Evolutionary conservation across 768 basidiomycete genomes (phyloP), one percentile per base, ranked within the genome.

Genomic region (Coprinopsis cinerea): DNA sequence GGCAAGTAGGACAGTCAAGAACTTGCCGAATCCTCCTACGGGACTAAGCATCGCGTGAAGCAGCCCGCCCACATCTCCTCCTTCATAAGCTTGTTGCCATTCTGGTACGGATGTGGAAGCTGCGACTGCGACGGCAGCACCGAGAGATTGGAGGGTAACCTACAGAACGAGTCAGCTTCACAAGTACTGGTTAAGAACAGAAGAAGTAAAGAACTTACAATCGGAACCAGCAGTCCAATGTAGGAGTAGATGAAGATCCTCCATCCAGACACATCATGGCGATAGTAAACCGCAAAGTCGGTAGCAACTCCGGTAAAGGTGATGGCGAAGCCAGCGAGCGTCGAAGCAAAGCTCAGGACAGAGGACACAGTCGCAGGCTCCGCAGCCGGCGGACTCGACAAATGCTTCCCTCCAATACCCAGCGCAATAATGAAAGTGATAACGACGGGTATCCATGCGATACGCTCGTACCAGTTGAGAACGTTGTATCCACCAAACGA

Each of bases 391-490:
- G 69, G 71, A 44, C 71, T 75, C 14, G 66, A 66, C 10, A 92
- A 68, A 55, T 90, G 73, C 54, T 86, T 83, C 0, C 82, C 88
- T 0, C 87, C 81, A n/a, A 88, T 70, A 2, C 85, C 88, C 11
- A 86, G 65, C 7, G 79, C 80, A 46, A 92, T 75, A 26, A 89
- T 55, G 61, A 83, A 90, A 7, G 82, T 77, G 46, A 92, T 66
- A n/a, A 88, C 59, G 15, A 88, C 77, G 0, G 91, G 90, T 15
- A 91, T 72, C 88, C 89, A 91, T 1, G 83, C 71, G 2, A 85
- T 52, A 9, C 81, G 75, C 57, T 90, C 89, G 57, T 88, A 92
- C 72, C 76, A 76, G 48, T 70, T 69, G 11, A 78, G 64, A 14
- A 75, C 65, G 44, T 62, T 71, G 56, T 72, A 71, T 2, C 83